Evolutionary conservation across 2,329 filamentous ascomycete species (phyloP).

Genomic region (Sarocladium brachiariae): DNA sequence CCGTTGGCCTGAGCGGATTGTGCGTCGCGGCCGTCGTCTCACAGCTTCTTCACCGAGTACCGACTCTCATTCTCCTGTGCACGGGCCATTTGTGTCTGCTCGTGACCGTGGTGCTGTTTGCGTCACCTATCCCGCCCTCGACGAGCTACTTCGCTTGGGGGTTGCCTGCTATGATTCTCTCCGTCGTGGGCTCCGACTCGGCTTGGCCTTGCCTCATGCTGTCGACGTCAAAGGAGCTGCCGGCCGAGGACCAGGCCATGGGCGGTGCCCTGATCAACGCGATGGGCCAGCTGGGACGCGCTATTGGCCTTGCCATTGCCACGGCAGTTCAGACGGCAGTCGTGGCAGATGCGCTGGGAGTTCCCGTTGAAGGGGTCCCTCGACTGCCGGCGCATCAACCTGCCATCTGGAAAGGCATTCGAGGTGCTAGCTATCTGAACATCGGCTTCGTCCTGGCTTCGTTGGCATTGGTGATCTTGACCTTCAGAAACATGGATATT

Average conservation of each 20-base stretch:
- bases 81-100: slow-evolving; percentile 51
- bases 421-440: slow-evolving; percentile 46
- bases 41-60: slow-evolving; percentile 49
- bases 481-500: slow-evolving; percentile 46
- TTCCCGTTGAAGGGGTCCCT: slow-evolving; percentile 37
- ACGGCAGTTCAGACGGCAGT: slow-evolving; percentile 60
- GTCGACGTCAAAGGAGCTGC: slow-evolving; percentile 57
- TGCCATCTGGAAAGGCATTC: slow-evolving; percentile 39
- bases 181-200: slow-evolving; percentile 60
- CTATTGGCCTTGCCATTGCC: slow-evolving; percentile 58
- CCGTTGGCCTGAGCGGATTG: slow-evolving; percentile 54
- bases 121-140: slow-evolving; percentile 51
- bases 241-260: slow-evolving; percentile 57
- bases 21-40: slow-evolving; percentile 50
- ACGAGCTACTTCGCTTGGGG: slow-evolving; percentile 63
- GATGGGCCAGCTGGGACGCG: slow-evolving; percentile 56
- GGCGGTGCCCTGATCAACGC: slow-evolving; percentile 64
- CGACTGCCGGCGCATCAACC: slow-evolving; percentile 35
- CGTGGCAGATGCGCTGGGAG: slow-evolving; percentile 41
- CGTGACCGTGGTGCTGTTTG: slow-evolving; percentile 53
- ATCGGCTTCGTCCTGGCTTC: slow-evolving; percentile 39
- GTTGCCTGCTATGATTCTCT: slow-evolving; percentile 58
- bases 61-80: slow-evolving; percentile 50
- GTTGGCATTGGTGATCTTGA: slow-evolving; percentile 35
- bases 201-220: slow-evolving; percentile 59